Conservation (phyloP, 345 rosid species). For the Brassica rapa region DNA sequence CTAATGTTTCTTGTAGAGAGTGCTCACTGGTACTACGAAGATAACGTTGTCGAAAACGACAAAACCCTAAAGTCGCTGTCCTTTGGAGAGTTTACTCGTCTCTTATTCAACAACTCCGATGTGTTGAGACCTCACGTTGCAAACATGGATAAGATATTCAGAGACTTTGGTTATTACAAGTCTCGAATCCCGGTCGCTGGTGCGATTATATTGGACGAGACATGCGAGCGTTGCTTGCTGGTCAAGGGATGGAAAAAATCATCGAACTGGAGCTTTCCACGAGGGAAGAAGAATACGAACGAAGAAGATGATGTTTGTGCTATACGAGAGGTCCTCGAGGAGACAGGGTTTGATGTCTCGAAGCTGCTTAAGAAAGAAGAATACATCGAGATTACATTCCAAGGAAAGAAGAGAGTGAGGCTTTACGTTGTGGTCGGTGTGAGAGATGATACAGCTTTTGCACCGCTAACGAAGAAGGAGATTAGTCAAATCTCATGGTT, state of each 20-base stretch:
- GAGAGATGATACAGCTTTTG: not conserved
- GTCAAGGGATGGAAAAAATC: not conserved
- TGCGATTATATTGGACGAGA: not conserved
- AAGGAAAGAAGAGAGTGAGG: not conserved
- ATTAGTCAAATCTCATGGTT: not conserved
- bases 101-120: not conserved
- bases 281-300: not conserved
- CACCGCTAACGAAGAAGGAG: not conserved
- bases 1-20: not conserved
- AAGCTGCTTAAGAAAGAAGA: not conserved
- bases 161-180: not conserved
- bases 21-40: not conserved
- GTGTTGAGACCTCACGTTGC: not conserved
- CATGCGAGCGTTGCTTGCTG: not conserved
- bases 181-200: not conserved
- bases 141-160: not conserved
- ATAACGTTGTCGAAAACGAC: not conserved
- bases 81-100: not conserved
- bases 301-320: not conserved
- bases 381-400: not conserved
- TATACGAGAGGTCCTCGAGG: not conserved
- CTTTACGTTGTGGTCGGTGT: not conserved
- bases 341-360: not conserved
- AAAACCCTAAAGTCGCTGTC: not conserved
- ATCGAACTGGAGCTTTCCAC: not conserved